Evolutionary conservation across 1,139 yeast genomes (phyloP).

Genomic region (Protomyces gravidus): DNA sequence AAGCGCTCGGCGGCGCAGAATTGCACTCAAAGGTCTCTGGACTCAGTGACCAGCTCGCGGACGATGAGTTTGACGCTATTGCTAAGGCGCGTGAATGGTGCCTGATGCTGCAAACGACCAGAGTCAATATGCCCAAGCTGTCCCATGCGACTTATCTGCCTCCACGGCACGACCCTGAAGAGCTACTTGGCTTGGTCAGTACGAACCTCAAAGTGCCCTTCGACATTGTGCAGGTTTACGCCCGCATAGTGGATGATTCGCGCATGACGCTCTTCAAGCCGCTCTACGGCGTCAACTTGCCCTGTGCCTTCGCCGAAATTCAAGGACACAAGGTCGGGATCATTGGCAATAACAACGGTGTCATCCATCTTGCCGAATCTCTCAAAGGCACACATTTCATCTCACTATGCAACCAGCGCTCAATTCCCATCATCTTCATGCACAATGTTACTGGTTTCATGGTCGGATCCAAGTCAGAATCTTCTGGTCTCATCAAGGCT

Average conservation of each 20-base stretch:
- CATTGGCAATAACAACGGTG: conserved; percentile 41
- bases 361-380: conserved; percentile 41
- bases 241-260: conserved; percentile 42
- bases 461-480: conserved; percentile 43
- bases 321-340: conserved; percentile 41
- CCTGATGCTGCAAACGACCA: conserved; percentile 32
- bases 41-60: conserved; percentile 41
- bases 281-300: conserved; percentile 40
- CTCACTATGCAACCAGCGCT: conserved; percentile 41
- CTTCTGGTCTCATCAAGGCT: conserved; percentile 43
- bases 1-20: conserved; percentile 42
- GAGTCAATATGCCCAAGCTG: conserved; percentile 34
- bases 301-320: conserved; percentile 40
- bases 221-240: conserved; percentile 41
- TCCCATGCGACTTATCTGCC: conserved; percentile 22
- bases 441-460: conserved; percentile 43
- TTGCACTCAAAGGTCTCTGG: conserved; percentile 42
- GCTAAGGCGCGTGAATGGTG: conserved; percentile 39
- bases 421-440: conserved; percentile 40
- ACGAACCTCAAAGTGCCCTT: conserved; percentile 40
- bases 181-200: conserved; percentile 41
- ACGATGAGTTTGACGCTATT: conserved; percentile 41
- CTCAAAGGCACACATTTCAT: conserved; percentile 43
- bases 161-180: conserved; percentile 36
- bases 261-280: conserved; percentile 40